These are phyloP conservation scores for Telfairia occidentalis DNA, from an alignment of 331 rosid species.

Conservation along the genomic window DNA sequence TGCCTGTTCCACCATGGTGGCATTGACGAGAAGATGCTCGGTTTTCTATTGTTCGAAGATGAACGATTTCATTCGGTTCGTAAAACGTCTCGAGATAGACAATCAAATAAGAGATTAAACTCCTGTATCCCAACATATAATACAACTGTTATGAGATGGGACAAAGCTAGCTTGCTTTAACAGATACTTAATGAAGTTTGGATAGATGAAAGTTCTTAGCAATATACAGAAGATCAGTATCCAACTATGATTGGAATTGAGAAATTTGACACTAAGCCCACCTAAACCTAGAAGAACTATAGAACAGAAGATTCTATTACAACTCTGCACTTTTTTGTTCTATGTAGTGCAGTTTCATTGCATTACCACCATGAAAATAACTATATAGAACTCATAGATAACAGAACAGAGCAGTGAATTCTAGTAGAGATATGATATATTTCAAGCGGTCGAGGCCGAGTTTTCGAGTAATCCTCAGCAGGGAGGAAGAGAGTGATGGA, in stretches of 20 bases:
- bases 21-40: neutral
- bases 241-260: neutral
- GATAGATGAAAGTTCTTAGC: constrained; percentile 2
- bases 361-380: neutral
- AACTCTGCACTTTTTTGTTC: neutral
- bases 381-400: neutral
- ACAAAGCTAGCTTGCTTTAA: neutral
- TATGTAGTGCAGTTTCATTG: constrained; percentile 2
- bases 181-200: neutral
- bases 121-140: neutral
- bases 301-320: constrained; percentile 7
- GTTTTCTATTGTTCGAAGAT: neutral
- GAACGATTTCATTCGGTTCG: neutral
- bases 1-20: neutral
- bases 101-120: neutral
- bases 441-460: neutral
- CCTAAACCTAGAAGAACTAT: neutral
- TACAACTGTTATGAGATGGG: neutral
- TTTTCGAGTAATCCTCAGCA: constrained; percentile 11
- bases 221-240: constrained; percentile 29
- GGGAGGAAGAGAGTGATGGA: constrained; percentile 17
- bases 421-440: neutral
- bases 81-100: neutral
- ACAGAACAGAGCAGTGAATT: neutral
- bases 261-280: neutral